Base-by-base conservation (phyloP, 257 asterid species). In the Lithospermum erythrorhizon region DNA sequence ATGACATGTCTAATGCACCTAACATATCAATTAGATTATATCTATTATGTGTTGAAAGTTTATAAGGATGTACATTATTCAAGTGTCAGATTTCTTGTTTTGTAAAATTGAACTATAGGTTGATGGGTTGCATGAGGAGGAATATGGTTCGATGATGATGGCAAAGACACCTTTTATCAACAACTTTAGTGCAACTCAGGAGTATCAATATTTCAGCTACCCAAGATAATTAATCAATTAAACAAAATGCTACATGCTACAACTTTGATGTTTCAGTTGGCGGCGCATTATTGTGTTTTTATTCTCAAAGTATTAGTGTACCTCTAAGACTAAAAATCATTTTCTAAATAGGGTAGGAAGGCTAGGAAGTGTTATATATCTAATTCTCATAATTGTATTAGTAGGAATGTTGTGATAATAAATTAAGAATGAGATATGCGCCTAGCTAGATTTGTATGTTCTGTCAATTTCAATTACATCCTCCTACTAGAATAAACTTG, bases 91-190 rank as follows among this genome's bases (percentile, higher is more conserved):
- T 41, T 11, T 41, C 49, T 41, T 37, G 8, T 37, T 14, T 41
- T 41, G 5, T 41, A 8, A 37, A 37, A 37, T 37, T 0, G 2
- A 9, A 21, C 47, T 69, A 58, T 57, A 85, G 90, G 73, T 78
- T 35, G 87, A 82, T 5, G 83, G 88, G 65, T 71, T 75, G 63
- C 78, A 64, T 6, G 87, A 75, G 52, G 86, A 84, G 61, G 82
- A 69, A 19, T 81, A 75, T 6, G 83, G 81, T 29, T 76, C 65
- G 55, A 45, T 70, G 18, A 75, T 73, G 2, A 66, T 41, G 22
- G 58, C 57, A 53, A 71, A 73, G 57, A 68, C 69, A 61, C 57
- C 59, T 69, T 75, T 79, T 14, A 79, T 75, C 73, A 72, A 76
- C 76, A 68, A 70, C 55, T 71, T 74, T 20, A 79, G 73, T 54